phyloP scores from a whole-genome alignment of 768 basidiomycete genomes.

The Suillus lakei region DNA sequence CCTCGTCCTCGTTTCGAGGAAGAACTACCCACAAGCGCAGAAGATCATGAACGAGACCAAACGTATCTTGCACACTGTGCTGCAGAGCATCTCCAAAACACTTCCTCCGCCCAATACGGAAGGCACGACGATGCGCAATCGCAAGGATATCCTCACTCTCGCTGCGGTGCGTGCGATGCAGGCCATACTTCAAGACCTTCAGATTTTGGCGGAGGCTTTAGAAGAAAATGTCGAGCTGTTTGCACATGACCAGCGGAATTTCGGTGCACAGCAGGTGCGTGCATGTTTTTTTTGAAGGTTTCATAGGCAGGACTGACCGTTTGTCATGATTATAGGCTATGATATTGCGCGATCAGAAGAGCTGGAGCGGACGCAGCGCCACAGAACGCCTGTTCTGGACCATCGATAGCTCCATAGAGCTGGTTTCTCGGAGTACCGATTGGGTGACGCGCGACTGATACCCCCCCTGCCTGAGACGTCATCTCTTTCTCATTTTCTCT shows the following conservation, averaged over 20 bases:
- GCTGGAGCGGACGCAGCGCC: slow-evolving; percentile 90
- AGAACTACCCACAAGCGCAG: slow-evolving; percentile 90
- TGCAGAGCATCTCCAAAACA: slow-evolving; percentile 80
- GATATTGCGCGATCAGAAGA: slow-evolving; percentile 94
- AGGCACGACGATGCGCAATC: slow-evolving; percentile 61
- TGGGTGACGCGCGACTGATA: slow-evolving; percentile 78
- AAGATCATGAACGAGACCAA: slow-evolving; percentile 91
- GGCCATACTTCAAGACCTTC: slow-evolving; percentile 86
- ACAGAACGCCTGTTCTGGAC: slow-evolving; percentile 95
- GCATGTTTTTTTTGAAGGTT: neutral
- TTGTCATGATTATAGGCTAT: slow-evolving; percentile 66
- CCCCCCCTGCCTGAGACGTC: neutral
- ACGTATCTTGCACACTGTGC: slow-evolving; percentile 88
- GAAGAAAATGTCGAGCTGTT: slow-evolving; percentile 93
- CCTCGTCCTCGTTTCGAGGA: slow-evolving; percentile 87
- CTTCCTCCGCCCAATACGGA: slow-evolving; percentile 59
- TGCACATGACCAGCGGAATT: slow-evolving; percentile 92
- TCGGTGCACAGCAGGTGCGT: slow-evolving; percentile 93
- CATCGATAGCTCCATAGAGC: slow-evolving; percentile 87
- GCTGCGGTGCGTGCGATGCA: slow-evolving; percentile 81
- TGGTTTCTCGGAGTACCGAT: slow-evolving; percentile 83
- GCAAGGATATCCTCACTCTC: slow-evolving; percentile 78
- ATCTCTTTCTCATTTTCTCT: neutral
- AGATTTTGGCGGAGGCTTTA: slow-evolving; percentile 82
- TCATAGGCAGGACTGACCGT: neutral